Conservation (phyloP, 257 asterid species). For the Striga asiatica region DNA sequence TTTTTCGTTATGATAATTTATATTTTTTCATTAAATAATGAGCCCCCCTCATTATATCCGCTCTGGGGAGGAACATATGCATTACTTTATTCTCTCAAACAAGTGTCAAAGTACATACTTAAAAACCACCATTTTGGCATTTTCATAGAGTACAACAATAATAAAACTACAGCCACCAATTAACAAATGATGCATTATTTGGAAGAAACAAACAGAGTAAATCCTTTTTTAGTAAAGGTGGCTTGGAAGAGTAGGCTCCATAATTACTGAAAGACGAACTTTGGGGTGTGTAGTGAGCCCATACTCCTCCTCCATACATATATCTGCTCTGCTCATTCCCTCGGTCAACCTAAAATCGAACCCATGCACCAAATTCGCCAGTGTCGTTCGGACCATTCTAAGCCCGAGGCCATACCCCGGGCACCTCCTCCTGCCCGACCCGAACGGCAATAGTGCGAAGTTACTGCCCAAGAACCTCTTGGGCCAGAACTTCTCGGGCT, state of each 20-base stretch:
- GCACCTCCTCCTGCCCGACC: slow-evolving; percentile 23
- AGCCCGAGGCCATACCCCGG: slow-evolving; percentile 18
- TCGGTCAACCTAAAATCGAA: slow-evolving; percentile 20
- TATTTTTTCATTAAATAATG: too few species aligned
- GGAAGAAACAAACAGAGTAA: neutral
- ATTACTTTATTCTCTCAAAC: too few species aligned
- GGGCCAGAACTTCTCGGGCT: slow-evolving; percentile 18
- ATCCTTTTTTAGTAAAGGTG: slow-evolving; percentile 20
- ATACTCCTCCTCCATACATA: slow-evolving; percentile 23
- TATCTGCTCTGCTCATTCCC: slow-evolving; percentile 9
- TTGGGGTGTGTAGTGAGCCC: slow-evolving; percentile 22
- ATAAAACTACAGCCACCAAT: too few species aligned
- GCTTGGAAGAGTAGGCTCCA: slow-evolving; percentile 24
- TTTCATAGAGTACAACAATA: too few species aligned
- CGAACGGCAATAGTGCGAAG: slow-evolving; percentile 21
- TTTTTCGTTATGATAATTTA: too few species aligned
- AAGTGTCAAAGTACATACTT: too few species aligned
- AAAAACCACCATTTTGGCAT: too few species aligned
- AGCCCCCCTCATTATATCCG: too few species aligned
- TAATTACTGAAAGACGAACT: slow-evolving; percentile 10
- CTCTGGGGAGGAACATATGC: too few species aligned
- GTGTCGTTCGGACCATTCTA: slow-evolving; percentile 16
- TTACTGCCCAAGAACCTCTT: slow-evolving; percentile 27
- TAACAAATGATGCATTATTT: neutral
- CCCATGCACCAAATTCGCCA: slow-evolving; percentile 32